Percentiles rank a stretch among this genome's conserved stretches.
Evolutionary conservation across 1,284 basidiomycete genomes (phyloP).

Genomic region (Papiliotrema flavescens): DNA sequence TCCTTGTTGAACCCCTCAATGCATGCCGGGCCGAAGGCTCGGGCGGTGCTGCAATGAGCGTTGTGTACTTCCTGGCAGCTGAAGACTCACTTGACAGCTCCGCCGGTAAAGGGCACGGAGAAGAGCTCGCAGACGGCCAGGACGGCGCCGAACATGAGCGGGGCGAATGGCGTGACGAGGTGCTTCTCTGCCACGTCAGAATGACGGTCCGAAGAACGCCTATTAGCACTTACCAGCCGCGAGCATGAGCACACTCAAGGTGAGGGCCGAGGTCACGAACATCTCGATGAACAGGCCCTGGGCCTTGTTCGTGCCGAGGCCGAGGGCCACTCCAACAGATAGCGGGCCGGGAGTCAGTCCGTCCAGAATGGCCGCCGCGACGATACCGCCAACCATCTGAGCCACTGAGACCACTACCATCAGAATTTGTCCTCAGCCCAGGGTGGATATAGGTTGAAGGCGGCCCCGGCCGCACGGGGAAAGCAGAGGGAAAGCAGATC

Average conservation of each 20-base stretch:
- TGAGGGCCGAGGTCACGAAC: constrained; percentile 63
- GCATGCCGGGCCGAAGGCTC: constrained; percentile 70
- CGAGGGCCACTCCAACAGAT: constrained; percentile 55
- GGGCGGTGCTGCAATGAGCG: constrained; percentile 58
- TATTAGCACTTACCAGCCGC: constrained; percentile 55
- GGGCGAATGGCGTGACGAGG: constrained; percentile 65
- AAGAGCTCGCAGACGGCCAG: constrained; percentile 65
- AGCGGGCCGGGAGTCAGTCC: constrained; percentile 61
- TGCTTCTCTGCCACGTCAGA: constrained; percentile 50
- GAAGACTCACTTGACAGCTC: constrained; percentile 42
- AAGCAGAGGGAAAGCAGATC: too few species aligned
- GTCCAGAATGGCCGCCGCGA: constrained; percentile 56
- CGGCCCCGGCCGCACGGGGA: too few species aligned
- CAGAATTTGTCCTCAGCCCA: too few species aligned
- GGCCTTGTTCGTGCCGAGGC: constrained; percentile 23
- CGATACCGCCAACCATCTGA: constrained; percentile 50
- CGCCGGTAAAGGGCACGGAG: constrained; percentile 44
- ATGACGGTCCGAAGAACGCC: constrained; percentile 25
- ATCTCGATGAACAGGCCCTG: constrained; percentile 66
- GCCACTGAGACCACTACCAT: constrained; percentile 59
- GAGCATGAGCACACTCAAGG: constrained; percentile 51
- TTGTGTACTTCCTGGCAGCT: too few species aligned
- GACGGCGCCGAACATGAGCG: constrained; percentile 67
- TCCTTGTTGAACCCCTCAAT: constrained; percentile 58
- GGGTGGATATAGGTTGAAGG: too few species aligned